Percentiles rank a stretch among this genome's conserved stretches.
Evolutionary conservation across 2,329 filamentous ascomycete species (phyloP).

Genomic region (Karstenula rhodostoma): DNA sequence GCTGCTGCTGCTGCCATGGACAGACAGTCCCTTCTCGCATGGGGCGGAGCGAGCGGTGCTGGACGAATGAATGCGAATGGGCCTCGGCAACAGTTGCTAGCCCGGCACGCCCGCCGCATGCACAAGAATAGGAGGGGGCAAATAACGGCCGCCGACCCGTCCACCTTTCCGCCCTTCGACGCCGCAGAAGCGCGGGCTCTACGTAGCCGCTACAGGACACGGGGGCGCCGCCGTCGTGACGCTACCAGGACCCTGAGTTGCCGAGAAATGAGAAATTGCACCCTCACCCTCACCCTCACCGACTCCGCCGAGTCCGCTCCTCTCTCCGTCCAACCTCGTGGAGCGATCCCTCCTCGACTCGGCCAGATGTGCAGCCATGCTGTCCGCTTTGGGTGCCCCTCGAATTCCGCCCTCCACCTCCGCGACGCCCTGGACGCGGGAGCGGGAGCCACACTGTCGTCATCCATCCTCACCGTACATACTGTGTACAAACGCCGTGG

Average conservation of each 20-base stretch:
- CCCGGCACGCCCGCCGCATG: neutral
- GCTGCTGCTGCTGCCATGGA: too few species aligned
- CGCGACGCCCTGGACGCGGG: neutral
- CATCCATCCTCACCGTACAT: neutral
- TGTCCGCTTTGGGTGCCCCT: neutral
- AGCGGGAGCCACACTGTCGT: too few species aligned
- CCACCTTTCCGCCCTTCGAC: neutral
- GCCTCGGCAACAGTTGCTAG: neutral
- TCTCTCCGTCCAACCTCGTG: neutral
- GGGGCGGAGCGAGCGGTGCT: neutral
- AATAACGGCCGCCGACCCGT: neutral
- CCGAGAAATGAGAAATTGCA: slow-evolving; percentile 7
- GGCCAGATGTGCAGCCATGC: neutral
- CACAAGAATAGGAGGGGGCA: slow-evolving; percentile 7
- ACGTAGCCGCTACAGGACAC: too few species aligned
- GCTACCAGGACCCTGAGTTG: neutral
- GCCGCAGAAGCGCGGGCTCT: neutral
- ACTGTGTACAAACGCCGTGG: neutral
- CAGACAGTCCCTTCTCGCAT: too few species aligned
- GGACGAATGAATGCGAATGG: too few species aligned
- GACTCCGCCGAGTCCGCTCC: neutral
- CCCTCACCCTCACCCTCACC: too few species aligned
- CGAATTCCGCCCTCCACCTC: neutral
- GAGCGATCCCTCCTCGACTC: slow-evolving; percentile 1
- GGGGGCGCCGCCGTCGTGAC: neutral